Evolutionary conservation across 495 filamentous ascomycete species (phyloP).

Genomic region (Letharia columbiana): DNA sequence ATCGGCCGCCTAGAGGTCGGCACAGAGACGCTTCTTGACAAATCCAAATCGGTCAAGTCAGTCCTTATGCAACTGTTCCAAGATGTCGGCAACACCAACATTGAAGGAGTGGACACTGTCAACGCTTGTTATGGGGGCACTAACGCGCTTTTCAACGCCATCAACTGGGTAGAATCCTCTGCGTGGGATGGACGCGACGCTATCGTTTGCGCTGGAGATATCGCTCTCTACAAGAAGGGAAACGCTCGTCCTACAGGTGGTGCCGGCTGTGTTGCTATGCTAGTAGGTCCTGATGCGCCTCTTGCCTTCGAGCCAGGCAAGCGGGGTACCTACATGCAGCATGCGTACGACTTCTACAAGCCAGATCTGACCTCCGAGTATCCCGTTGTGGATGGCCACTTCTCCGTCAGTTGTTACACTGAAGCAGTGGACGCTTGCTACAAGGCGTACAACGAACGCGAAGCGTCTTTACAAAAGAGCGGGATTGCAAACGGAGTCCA

Average conservation of each 20-base stretch:
- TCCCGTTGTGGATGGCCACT: conserved; percentile 93
- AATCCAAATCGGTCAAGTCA: conserved; percentile 99
- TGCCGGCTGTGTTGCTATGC: conserved; percentile 87
- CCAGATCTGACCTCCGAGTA: conserved; percentile 97
- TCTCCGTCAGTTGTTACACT: conserved; percentile 90
- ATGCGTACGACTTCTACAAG: conserved; percentile 99
- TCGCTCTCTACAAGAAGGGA: conserved; percentile 96
- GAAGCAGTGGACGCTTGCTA: conserved; percentile 94
- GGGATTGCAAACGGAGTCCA: conserved; percentile 50
- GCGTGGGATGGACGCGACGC: conserved; percentile 95
- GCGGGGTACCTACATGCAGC: conserved; percentile 84
- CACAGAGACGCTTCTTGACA: conserved; percentile 96
- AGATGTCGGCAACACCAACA: conserved; percentile 74
- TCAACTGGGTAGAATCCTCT: conserved; percentile 98
- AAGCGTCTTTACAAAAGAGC: conserved; percentile 60
- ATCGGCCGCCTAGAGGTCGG: conserved; percentile 95
- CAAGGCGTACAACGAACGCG: conserved; percentile 85
- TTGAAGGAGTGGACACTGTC: conserved; percentile 92
- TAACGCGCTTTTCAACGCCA: conserved; percentile 91
- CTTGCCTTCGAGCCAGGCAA: conserved; percentile 87
- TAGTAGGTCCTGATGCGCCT: conserved; percentile 88
- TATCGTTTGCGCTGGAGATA: conserved; percentile 91
- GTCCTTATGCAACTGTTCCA: conserved; percentile 96
- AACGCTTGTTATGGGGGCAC: conserved; percentile 99
- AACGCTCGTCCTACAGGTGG: conserved; percentile 91